Evolutionary conservation across 208 protist genomes (phyloP), one percentile per base, ranked within the genome.

Genomic region (Acanthamoeba lenticulata): DNA sequence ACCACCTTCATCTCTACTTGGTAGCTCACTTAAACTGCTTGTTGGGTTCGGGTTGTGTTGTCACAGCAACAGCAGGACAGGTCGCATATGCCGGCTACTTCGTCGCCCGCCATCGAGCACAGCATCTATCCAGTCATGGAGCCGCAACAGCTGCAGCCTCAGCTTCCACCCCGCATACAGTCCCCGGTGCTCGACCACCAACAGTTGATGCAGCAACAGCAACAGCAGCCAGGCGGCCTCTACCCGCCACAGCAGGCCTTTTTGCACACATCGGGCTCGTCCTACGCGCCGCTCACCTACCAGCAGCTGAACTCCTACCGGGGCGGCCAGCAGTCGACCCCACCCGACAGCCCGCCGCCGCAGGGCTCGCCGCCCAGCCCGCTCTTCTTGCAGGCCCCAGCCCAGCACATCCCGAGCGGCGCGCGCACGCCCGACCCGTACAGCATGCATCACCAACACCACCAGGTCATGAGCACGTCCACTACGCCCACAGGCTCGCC

Each of bases 101-200:
- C 72, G 72, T 83, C 72, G 34, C 72, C 72, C 5, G 72, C 62
- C 32, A 72, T 72, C 62, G 62, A 72, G 62, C 62, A 72, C 62
- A 72, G 72, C 40, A 83, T 83, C 24, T 83, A 83, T 42, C 72
- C 72, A 2, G 17, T 83, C 40, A 32, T 83, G 0, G 72, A 83
- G 72, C 72, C 72, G 34, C 72, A 72, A 24, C 62, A 72, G 62
- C 11, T 72, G 7, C 62, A 72, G 29, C 62, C 62, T 38, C 62
- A 83, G 40, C 38, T 83, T 19, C 72, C 72, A 13, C 72, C 72
- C 21, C 72, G 72, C 2, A 19, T 83, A 17, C 72, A 83, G 17
- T 83, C 72, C 17, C 38, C 72, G 24, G 7, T 36, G 72, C 11
- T 15, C 36, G 15, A 19, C 24, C 72, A 49, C 13, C 36, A n/a